These are phyloP conservation scores for Leptographium flavum DNA, from an alignment of 2,329 filamentous ascomycete genomes.

Conservation along the genomic window DNA sequence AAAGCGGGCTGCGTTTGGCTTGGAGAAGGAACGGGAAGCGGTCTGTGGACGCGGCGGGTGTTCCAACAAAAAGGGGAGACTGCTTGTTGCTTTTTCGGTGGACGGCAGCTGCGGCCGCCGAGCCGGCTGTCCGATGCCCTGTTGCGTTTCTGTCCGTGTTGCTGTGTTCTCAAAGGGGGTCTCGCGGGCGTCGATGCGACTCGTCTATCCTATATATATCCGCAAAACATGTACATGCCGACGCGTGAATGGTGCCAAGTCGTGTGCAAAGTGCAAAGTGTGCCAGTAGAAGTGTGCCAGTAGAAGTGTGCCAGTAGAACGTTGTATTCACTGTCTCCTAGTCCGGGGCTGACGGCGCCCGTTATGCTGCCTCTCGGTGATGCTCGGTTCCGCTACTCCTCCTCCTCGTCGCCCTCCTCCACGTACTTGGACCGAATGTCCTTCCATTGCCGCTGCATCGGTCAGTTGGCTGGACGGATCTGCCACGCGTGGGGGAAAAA, in stretches of 20 bases:
- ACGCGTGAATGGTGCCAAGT: no score
- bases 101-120: not conserved
- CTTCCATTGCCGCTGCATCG: constrained; percentile 89
- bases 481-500: no score
- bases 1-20: not conserved
- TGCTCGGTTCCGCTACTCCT: constrained; percentile 28
- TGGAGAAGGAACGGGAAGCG: not conserved
- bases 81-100: not conserved
- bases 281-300: no score
- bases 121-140: not conserved
- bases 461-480: not conserved
- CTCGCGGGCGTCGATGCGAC: not conserved
- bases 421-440: constrained; percentile 90
- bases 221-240: no score
- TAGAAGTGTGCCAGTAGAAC: no score
- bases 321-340: no score
- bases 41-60: not conserved
- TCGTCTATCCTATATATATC: not conserved
- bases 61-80: constrained; percentile 1
- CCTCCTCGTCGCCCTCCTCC: constrained; percentile 52
- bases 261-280: no score
- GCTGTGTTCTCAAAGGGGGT: not conserved
- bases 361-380: no score
- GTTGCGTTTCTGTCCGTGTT: not conserved
- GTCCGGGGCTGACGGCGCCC: no score